Conservation (phyloP, 2,329 filamentous ascomycete genomes). For the Aspergillus sp. region DNA sequence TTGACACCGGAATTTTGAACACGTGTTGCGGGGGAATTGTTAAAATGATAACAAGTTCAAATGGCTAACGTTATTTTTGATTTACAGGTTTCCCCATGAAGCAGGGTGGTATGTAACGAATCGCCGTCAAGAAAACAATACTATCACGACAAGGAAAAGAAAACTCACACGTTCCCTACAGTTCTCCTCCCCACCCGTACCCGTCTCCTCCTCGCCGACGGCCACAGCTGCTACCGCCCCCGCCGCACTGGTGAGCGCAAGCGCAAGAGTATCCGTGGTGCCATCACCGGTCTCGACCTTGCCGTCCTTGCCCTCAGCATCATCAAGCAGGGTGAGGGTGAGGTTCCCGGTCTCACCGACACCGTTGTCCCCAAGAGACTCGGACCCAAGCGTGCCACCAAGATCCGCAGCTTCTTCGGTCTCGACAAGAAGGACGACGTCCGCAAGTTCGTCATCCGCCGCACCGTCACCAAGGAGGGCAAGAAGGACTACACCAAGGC, state of each 20-base stretch:
- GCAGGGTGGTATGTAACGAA: constrained; percentile 70
- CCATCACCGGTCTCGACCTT: constrained; percentile 96
- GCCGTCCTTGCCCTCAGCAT: constrained; percentile 91
- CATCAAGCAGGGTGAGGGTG: constrained; percentile 95
- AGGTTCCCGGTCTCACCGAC: constrained; percentile 96
- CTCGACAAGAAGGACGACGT: constrained; percentile 99
- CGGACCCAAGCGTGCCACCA: constrained; percentile 98
- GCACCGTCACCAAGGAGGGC: constrained; percentile 94
- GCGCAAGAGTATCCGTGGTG: constrained; percentile 95
- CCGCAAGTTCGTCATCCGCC: constrained; percentile 99
- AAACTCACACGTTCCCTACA: constrained; percentile 41
- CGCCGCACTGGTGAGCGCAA: constrained; percentile 98
- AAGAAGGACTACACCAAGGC: constrained; percentile 99
- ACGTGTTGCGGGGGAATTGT: not conserved
- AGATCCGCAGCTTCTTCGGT: constrained; percentile 99
- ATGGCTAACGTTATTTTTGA: constrained; percentile 26
- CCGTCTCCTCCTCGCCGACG: constrained; percentile 89
- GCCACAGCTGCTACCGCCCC: constrained; percentile 99
- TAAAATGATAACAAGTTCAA: not conserved
- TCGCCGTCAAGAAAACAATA: constrained; percentile 17
- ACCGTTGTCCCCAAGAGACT: constrained; percentile 98
- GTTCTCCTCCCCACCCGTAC: constrained; percentile 93
- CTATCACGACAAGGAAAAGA: constrained; percentile 16
- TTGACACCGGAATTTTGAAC: not conserved
- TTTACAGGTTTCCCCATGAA: constrained; percentile 91